These are phyloP conservation scores for Eleusine indica DNA, from an alignment of 176 grass and related monocot genomes.

Conservation along the genomic window DNA sequence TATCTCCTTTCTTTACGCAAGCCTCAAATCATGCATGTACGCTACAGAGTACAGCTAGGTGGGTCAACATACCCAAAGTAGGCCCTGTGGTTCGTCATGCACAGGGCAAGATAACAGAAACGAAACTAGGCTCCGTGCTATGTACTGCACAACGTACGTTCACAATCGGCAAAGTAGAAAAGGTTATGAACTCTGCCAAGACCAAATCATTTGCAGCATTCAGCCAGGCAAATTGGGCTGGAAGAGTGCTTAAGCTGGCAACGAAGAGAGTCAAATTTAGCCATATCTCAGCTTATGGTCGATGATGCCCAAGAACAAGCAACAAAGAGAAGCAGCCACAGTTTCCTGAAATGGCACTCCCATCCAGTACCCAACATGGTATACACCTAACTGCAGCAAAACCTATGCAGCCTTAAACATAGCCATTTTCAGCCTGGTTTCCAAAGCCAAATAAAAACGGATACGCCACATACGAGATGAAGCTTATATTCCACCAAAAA, in stretches of 20 bases:
- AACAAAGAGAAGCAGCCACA: not conserved
- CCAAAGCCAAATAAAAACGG: not conserved
- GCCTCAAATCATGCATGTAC: not conserved
- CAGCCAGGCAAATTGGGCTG: not conserved
- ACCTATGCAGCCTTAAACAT: constrained; percentile 1
- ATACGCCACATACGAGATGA: not conserved
- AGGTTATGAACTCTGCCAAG: not conserved
- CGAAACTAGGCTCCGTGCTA: not conserved
- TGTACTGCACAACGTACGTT: not conserved
- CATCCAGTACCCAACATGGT: not conserved
- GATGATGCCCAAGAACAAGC: not conserved
- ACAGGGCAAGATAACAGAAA: constrained; percentile 14
- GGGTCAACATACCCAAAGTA: constrained; percentile 6
- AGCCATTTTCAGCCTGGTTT: not conserved
- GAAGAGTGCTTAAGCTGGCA: not conserved
- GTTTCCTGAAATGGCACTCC: constrained; percentile 9
- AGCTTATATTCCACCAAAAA: not conserved
- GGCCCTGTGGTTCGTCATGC: not conserved
- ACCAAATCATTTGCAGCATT: constrained; percentile 4
- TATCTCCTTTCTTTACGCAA: not conserved
- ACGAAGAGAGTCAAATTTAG: not conserved
- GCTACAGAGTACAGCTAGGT: not conserved
- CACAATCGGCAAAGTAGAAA: not conserved
- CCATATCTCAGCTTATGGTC: not conserved
- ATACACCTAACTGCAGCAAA: constrained; percentile 8